Percentiles rank a stretch among this genome's conserved stretches.
phyloP scores from a whole-genome alignment of 768 basidiomycete genomes.

The Kwoniella heveanensis region DNA sequence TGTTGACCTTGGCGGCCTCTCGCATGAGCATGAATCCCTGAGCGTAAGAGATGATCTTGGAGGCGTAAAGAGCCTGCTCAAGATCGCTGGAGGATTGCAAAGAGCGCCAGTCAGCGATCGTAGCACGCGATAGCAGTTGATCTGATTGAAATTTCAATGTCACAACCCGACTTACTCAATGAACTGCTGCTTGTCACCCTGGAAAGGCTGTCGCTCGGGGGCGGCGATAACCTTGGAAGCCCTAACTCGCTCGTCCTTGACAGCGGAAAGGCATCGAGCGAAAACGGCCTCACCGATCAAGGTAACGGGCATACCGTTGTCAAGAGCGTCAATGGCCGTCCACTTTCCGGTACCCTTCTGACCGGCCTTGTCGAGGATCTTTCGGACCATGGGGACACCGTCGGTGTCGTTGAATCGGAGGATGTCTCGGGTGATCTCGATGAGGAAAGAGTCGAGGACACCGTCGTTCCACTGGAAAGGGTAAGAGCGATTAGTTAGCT shows the following conservation, averaged over 20 bases:
- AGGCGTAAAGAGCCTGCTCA: constrained; percentile 97
- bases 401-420: constrained; percentile 91
- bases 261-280: constrained; percentile 92
- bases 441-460: constrained; percentile 98
- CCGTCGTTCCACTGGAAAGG: constrained; percentile 78
- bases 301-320: constrained; percentile 80
- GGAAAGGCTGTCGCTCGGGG: constrained; percentile 89
- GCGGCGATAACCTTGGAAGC: constrained; percentile 89
- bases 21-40: constrained; percentile 99
- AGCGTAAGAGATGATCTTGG: constrained; percentile 99
- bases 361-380: constrained; percentile 94
- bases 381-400: constrained; percentile 82
- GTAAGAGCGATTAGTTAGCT: neutral
- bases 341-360: constrained; percentile 99
- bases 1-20: constrained; percentile 86
- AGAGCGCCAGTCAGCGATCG: constrained; percentile 1
- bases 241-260: constrained; percentile 92
- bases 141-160: no score
- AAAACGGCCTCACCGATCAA: constrained; percentile 99
- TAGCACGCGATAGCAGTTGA: neutral
- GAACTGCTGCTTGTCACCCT: constrained; percentile 96
- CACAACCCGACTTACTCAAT: constrained; percentile 63
- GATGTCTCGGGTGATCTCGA: constrained; percentile 96
- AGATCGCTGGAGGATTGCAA: constrained; percentile 63
- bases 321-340: constrained; percentile 94